Conservation (phyloP, 2,329 filamentous ascomycete species). For the Fusarium siculi region DNA sequence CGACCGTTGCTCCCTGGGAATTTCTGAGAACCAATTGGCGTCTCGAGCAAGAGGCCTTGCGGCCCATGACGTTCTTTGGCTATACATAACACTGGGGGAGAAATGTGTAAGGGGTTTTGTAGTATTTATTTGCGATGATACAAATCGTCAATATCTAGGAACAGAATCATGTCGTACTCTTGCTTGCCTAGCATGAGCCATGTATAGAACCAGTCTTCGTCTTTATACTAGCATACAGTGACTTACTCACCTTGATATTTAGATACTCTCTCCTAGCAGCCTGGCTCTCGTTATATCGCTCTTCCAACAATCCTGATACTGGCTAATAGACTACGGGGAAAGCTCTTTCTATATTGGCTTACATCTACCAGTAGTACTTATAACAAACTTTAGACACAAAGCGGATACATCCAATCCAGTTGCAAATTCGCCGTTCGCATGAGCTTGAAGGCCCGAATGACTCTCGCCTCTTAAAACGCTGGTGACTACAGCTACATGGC, state of each 20-base stretch:
- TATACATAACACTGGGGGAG: accelerated
- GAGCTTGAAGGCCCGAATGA: no score
- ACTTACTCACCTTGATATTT: neutral
- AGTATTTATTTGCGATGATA: neutral
- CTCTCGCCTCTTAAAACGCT: no score
- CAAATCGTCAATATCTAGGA: neutral
- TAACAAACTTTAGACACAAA: no score
- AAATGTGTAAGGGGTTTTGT: accelerated
- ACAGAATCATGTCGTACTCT: neutral
- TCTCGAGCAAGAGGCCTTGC: neutral
- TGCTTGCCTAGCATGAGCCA: accelerated
- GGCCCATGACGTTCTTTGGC: neutral
- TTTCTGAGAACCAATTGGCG: neutral
- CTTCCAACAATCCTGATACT: accelerated
- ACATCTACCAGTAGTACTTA: no score
- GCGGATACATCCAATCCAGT: no score
- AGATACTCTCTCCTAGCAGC: neutral
- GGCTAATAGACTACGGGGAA: neutral
- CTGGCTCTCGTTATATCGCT: accelerated
- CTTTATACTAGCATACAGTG: neutral
- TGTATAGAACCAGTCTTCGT: neutral
- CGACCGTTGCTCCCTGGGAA: neutral
- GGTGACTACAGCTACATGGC: no score
- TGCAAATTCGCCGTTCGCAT: no score
- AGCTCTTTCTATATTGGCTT: no score